phyloP scores from a whole-genome alignment of 1,284 basidiomycete species.

The Moniliella sp. region DNA sequence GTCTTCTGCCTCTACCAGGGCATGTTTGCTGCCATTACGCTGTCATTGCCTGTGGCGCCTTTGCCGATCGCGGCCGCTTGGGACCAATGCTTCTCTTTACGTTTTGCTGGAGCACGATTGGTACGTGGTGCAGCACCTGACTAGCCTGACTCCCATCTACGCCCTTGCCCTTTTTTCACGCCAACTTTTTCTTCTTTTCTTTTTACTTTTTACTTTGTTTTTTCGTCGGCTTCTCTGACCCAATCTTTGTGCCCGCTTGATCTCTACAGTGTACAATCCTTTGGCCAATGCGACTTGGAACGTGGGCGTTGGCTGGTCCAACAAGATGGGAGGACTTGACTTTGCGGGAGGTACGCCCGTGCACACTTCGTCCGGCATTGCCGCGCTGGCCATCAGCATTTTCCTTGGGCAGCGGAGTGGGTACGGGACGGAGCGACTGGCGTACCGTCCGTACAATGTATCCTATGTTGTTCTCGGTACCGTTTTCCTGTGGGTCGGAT shows the following conservation, averaged over 20 bases:
- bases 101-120: conserved; percentile 73
- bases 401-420: conserved; percentile 36
- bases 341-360: conserved; percentile 39
- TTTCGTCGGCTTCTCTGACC: too few relatives aligned
- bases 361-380: conserved; percentile 35
- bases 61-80: conserved; percentile 70
- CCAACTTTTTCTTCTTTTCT: too few relatives aligned
- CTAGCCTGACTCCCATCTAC: too few relatives aligned
- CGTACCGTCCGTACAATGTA: conserved; percentile 36
- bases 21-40: conserved; percentile 56
- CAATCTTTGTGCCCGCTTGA: too few relatives aligned
- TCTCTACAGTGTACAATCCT: conserved; percentile 54
- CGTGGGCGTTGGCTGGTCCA: conserved; percentile 22
- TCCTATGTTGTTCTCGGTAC: conserved; percentile 36
- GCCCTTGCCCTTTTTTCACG: conserved; percentile 34
- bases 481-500: conserved; percentile 36
- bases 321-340: conserved; percentile 33
- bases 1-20: conserved; percentile 72
- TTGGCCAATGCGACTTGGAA: conserved; percentile 22
- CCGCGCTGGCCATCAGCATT: conserved; percentile 29
- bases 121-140: too few relatives aligned
- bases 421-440: conserved; percentile 35
- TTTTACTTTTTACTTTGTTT: too few relatives aligned
- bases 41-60: conserved; percentile 64
- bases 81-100: conserved; percentile 57